Evolutionary conservation across 2,329 filamentous ascomycete genomes (phyloP).

Genomic region (Sporothrix inflata): DNA sequence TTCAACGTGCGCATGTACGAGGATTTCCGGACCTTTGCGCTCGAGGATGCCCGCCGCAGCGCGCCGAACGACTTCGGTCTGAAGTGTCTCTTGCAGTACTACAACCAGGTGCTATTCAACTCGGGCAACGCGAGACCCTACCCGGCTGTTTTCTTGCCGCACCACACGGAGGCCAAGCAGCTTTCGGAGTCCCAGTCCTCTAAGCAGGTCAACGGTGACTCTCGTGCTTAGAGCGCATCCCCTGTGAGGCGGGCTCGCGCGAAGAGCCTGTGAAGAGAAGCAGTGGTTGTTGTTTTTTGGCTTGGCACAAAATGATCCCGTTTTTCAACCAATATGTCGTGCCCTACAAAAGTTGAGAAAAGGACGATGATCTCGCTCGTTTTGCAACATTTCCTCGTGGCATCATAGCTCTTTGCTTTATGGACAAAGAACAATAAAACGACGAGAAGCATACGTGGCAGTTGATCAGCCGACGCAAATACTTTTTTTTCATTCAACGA

Average conservation of each 20-base stretch:
- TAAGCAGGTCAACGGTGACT: neutral
- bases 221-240: neutral
- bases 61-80: conserved; percentile 58
- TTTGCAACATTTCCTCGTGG: neutral
- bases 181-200: conserved; percentile 24
- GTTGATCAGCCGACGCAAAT: neutral
- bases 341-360: neutral
- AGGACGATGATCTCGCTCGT: neutral
- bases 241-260: neutral
- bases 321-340: neutral
- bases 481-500: neutral
- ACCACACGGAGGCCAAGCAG: conserved; percentile 38
- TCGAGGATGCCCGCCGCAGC: conserved; percentile 61
- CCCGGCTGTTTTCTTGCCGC: conserved; percentile 38
- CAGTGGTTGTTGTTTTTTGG: neutral
- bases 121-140: conserved; percentile 36
- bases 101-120: conserved; percentile 45
- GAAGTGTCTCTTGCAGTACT: conserved; percentile 66
- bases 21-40: conserved; percentile 70
- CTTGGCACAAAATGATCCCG: neutral
- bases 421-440: neutral
- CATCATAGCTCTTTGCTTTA: neutral
- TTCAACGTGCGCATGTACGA: conserved; percentile 77
- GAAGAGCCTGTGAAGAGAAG: neutral
- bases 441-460: neutral